Percentiles rank a stretch among this genome's conserved stretches.
Evolutionary conservation across 2,329 filamentous ascomycete genomes (phyloP).

Genomic region (Fusarium longipes): DNA sequence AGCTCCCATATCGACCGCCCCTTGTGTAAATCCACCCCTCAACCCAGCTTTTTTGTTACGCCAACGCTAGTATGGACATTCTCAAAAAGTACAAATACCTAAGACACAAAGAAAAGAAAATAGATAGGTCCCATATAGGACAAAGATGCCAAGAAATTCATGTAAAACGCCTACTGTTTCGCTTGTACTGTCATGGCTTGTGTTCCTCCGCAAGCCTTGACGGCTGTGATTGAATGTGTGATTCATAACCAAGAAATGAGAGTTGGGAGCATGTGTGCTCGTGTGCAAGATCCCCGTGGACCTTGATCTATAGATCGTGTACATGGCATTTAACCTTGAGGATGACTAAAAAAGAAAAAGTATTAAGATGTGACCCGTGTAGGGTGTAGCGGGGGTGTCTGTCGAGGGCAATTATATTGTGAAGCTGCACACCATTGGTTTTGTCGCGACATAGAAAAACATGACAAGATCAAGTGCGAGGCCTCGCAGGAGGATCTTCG

Average conservation of each 20-base stretch:
- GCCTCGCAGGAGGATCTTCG: slow-evolving; percentile 51
- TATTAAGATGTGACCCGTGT: slow-evolving; percentile 26
- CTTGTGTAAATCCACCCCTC: slow-evolving; percentile 22
- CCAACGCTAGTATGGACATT: slow-evolving; percentile 48
- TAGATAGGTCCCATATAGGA: neutral
- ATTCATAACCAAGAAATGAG: slow-evolving; percentile 21
- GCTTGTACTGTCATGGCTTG: slow-evolving; percentile 28
- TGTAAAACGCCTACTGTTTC: slow-evolving; percentile 37
- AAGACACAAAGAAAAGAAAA: slow-evolving; percentile 26
- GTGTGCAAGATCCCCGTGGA: slow-evolving; percentile 26
- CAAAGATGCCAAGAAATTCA: slow-evolving; percentile 18
- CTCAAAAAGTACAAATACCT: slow-evolving; percentile 35
- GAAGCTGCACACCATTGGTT: neutral
- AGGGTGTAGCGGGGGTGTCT: slow-evolving; percentile 5
- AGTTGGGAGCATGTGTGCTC: slow-evolving; percentile 25
- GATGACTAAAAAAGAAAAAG: slow-evolving; percentile 24
- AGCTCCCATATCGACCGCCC: slow-evolving; percentile 19
- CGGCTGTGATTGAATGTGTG: slow-evolving; percentile 23
- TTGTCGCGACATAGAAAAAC: slow-evolving; percentile 1
- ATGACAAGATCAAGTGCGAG: slow-evolving; percentile 33
- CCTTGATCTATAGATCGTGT: slow-evolving; percentile 45
- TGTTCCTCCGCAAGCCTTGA: slow-evolving; percentile 18
- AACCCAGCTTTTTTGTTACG: slow-evolving; percentile 47
- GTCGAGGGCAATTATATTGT: neutral
- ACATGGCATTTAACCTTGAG: slow-evolving; percentile 23